Evolutionary conservation across 179 eudicot species (phyloP), one percentile per base, ranked within the genome.

Genomic region (Silene noctiflora): DNA sequence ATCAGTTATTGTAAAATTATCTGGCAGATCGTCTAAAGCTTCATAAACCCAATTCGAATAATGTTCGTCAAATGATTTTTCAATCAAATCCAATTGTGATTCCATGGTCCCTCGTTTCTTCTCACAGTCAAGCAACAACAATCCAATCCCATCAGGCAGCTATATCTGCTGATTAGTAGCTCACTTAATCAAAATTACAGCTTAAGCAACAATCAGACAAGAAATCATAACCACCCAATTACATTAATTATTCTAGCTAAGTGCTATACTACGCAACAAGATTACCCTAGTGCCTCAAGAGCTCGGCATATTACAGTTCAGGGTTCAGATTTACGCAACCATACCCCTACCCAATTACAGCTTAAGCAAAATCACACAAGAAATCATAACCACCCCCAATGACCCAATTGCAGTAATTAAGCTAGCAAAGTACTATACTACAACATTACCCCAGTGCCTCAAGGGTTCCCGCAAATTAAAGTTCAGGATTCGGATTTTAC

Each of bases 1-100:
- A 84, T 94, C 97, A 67, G 96, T 90, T 72, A 91, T 89, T 7
- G 89, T 86, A 74, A 94, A 91, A 71, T 88, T 82, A 25, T 86
- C 85, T 24, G 88, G 84, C 84, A 94, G 82, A 78, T 90, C 96
- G 79, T 89, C 88, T 65, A 91, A 87, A 6, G 85, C 92, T 82
- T 94, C 98, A 17, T 74, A 81, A 44, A 86, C 96, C 90, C 88
- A 87, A 61, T 55, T 20, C 0, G 96, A 87, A 84, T 89, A 91
- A 64, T 84, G 85, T 64, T 67, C 69, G 68, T 79, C 74, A 75
- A 94, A 77, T 13, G 96, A 91, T 71, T 85, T 79, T 65, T 91
- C 84, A 85, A 85, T 80, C 55, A 81, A 44, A 74, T 80, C 90
- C 88, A 81, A 44, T 66, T 85, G 87, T 71, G 88, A 70, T 84